Evolutionary conservation across 805 yeast genomes (phyloP).

Genomic region (Candida easanensis): DNA sequence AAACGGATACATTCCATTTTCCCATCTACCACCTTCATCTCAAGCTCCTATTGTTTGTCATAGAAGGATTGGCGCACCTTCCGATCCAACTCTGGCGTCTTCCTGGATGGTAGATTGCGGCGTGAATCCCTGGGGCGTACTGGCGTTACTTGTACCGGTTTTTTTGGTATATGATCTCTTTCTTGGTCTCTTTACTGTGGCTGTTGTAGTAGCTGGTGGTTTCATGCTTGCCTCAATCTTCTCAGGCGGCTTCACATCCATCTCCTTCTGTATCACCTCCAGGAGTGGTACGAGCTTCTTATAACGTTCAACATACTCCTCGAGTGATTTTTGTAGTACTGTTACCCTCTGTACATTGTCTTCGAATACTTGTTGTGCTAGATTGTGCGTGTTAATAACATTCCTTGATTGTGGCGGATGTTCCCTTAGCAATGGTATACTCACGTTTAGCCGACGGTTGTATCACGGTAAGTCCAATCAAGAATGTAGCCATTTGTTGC

Average conservation of each 20-base stretch:
- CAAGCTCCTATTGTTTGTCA: too few relatives aligned
- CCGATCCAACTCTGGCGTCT: constrained; percentile 15
- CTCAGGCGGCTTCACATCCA: constrained; percentile 52
- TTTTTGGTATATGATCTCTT: constrained; percentile 25
- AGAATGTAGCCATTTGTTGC: constrained; percentile 37
- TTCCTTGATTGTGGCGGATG: not conserved
- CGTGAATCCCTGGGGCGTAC: constrained; percentile 15
- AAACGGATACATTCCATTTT: too few relatives aligned
- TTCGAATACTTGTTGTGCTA: constrained; percentile 28
- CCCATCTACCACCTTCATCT: too few relatives aligned
- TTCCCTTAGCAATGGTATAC: constrained; percentile 5
- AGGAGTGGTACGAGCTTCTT: constrained; percentile 45
- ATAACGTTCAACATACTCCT: constrained; percentile 45
- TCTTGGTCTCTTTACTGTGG: constrained; percentile 12
- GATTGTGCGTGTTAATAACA: not conserved
- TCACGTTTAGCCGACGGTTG: constrained; percentile 30
- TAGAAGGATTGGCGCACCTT: constrained; percentile 24
- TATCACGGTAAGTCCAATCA: constrained; percentile 38
- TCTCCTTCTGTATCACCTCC: constrained; percentile 42
- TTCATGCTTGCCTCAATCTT: constrained; percentile 73
- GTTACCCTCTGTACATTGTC: constrained; percentile 34
- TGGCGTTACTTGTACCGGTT: constrained; percentile 6
- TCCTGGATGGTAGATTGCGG: constrained; percentile 14
- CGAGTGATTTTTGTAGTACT: constrained; percentile 36
- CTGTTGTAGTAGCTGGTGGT: constrained; percentile 29